Percentiles rank a stretch among this genome's conserved stretches.
These are phyloP conservation scores for Harringtonia lauricola DNA, from an alignment of 2,329 filamentous ascomycete genomes.

Conservation along the genomic window DNA sequence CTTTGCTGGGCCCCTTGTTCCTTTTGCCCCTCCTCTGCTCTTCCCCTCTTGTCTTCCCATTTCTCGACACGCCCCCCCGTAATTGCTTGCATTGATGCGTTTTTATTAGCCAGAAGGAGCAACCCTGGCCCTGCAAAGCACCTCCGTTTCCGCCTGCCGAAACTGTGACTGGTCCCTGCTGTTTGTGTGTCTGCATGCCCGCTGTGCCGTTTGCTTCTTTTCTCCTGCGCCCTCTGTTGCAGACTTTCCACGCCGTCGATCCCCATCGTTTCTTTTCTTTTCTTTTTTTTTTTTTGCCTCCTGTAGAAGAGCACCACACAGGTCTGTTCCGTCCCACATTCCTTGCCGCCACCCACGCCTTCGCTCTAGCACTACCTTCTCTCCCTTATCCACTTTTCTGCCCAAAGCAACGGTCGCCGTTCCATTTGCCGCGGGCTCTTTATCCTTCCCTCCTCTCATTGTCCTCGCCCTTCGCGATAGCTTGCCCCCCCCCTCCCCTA, in stretches of 20 bases:
- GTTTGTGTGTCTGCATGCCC: no score
- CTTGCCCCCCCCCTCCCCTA: neutral
- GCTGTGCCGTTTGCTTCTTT: neutral
- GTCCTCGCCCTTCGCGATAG: neutral
- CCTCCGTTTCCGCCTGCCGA: neutral
- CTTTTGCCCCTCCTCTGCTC: neutral
- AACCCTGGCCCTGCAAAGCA: neutral
- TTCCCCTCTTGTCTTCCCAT: neutral
- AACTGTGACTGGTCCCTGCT: neutral
- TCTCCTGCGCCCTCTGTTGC: no score
- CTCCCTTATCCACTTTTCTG: no score
- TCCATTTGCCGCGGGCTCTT: no score
- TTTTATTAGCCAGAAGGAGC: constrained; percentile 5
- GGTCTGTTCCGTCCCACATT: neutral
- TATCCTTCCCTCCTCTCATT: neutral
- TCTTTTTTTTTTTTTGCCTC: neutral
- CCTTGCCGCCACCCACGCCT: neutral
- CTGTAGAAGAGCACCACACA: no score
- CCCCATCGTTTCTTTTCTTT: no score
- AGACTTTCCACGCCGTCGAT: neutral
- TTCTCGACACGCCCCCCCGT: neutral
- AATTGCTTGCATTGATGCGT: constrained; percentile 3
- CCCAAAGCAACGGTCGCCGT: no score
- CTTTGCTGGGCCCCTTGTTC: neutral
- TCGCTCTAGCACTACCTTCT: neutral